Percentiles rank a stretch among this genome's conserved stretches.
Conservation (phyloP, 495 filamentous ascomycete genomes). For the Lasiosphaeria hispida region DNA sequence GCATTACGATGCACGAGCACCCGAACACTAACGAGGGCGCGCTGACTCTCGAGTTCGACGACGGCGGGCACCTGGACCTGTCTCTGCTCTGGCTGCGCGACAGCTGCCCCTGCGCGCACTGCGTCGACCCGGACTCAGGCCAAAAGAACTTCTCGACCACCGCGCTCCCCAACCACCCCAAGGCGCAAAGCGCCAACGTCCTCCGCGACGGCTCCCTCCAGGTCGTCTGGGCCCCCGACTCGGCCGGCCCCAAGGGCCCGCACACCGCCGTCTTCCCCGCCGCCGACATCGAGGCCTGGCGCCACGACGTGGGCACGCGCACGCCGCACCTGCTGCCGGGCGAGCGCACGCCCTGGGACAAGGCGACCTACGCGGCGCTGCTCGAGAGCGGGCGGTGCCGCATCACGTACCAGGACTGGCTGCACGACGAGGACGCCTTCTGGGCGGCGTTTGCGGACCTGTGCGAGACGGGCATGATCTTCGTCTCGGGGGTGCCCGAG, state of each 20-base stretch:
- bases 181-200: slow-evolving; percentile 29
- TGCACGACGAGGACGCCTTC: slow-evolving; percentile 51
- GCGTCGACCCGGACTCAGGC: slow-evolving; percentile 73
- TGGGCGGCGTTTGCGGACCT: slow-evolving; percentile 54
- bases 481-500: slow-evolving; percentile 67
- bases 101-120: slow-evolving; percentile 65
- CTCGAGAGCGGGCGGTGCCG: slow-evolving; percentile 23
- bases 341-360: slow-evolving; percentile 24
- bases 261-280: slow-evolving; percentile 18
- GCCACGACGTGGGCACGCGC: background rate
- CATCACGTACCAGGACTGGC: slow-evolving; percentile 69
- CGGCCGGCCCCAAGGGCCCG: slow-evolving; percentile 21
- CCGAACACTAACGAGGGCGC: too few species aligned
- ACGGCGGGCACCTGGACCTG: background rate
- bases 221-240: slow-evolving; percentile 53
- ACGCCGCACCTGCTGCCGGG: slow-evolving; percentile 16
- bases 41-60: too few species aligned
- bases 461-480: slow-evolving; percentile 62
- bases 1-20: too few species aligned
- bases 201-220: slow-evolving; percentile 44
- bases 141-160: slow-evolving; percentile 77
- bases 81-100: slow-evolving; percentile 66
- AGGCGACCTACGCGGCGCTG: slow-evolving; percentile 36
- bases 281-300: slow-evolving; percentile 14
- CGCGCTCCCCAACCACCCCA: slow-evolving; percentile 62